Base-by-base conservation (phyloP, 345 rosid species). In the Lenwebbia sp. region DNA sequence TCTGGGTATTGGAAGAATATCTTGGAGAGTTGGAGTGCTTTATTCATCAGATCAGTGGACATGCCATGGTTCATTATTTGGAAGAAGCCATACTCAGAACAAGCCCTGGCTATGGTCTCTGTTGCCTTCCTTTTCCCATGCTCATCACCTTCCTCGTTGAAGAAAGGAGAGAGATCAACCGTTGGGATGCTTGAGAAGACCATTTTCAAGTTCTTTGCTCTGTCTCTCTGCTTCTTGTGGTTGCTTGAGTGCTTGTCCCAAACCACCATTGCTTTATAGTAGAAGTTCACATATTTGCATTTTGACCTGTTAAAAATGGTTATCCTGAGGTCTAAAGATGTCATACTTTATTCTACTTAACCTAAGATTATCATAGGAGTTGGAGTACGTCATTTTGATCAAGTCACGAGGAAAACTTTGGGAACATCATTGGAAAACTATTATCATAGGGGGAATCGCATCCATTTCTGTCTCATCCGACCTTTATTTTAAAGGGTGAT, bases 21-120 rank as follows among this genome's bases (percentile, higher is more conserved):
- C 88, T 75, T 86, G 62, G 93, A 92, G 12, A 92, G 88, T 55
- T 89, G 87, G 1, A 92, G 86, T 58, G 94, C 92, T 84, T 65
- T 84, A 52, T 52, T 33, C 86, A 92, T 85, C 87, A 90, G 83
- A 8, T 44, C 86, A 13, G 58, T 53, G 8, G 94, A 88, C 14
- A 92, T 88, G 10, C 95, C 94, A 83, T 90, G 94, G 88, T 90
- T 93, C 54, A 85, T 89, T 15, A 92, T 86, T 60, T 94, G 93
- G 90, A 94, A 91, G 89, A 92, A 92, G 12, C 96, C 93, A 85
- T 85, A 88, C 21, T 90, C 88, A 5, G 90, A 85, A 83, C 94
- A 92, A 12, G 94, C 93, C 83, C 88, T 50, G 15, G 47, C 60
- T 19, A 93, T 89, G 81, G 82, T 49, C 82, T 91, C 91, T 58